These are phyloP conservation scores for Rubia peregrina DNA, from an alignment of 305 asterid species.

Conservation along the genomic window DNA sequence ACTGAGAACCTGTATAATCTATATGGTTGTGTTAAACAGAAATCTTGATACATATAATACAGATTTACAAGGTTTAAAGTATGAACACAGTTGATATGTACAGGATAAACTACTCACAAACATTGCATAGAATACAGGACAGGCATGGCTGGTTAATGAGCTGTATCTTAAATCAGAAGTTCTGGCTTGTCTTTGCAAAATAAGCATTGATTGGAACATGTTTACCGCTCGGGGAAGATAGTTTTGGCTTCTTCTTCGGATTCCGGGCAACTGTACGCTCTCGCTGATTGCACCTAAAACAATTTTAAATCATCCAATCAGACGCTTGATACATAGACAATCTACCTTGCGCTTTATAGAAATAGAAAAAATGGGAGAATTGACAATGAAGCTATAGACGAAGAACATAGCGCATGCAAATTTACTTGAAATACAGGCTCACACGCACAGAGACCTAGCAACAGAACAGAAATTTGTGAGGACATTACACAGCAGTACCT, in stretches of 20 bases:
- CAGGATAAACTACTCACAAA: neutral
- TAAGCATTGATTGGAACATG: conserved; percentile 71
- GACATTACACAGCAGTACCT: conserved; percentile 26
- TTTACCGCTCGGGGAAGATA: conserved; percentile 42
- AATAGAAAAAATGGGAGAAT: neutral
- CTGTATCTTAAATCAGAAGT: conserved; percentile 23
- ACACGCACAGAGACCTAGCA: neutral
- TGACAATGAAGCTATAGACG: neutral
- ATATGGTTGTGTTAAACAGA: neutral
- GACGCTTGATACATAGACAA: neutral
- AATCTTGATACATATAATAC: neutral
- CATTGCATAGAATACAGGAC: neutral
- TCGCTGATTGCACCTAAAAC: conserved; percentile 43
- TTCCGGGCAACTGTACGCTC: conserved; percentile 30
- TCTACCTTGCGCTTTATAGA: neutral
- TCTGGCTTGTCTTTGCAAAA: conserved; percentile 49
- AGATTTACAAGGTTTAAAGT: neutral
- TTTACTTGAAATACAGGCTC: neutral
- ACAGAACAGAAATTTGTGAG: neutral
- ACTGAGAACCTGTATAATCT: neutral
- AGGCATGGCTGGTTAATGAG: neutral
- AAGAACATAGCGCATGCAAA: neutral
- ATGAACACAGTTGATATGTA: neutral
- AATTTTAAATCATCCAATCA: conserved; percentile 1
- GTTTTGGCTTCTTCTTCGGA: conserved; percentile 59